phyloP scores from a whole-genome alignment of 176 grass and related monocot genomes.

The Eragrostis curvula region DNA sequence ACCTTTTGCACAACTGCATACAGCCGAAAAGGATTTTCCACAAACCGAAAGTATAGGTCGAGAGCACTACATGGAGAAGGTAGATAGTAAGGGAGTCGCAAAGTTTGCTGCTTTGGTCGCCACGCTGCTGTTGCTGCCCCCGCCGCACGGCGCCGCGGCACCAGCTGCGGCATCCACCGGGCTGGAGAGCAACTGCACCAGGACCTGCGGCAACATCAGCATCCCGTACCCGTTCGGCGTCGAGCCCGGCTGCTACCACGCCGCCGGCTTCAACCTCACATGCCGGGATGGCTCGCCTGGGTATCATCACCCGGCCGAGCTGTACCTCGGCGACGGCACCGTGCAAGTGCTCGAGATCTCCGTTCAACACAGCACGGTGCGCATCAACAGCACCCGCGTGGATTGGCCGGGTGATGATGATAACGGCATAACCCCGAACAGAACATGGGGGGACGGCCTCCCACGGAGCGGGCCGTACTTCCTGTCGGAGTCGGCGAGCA shows the following conservation, averaged over 20 bases:
- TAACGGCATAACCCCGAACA: not conserved
- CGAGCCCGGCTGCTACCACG: conserved; percentile 42
- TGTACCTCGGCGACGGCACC: conserved; percentile 51
- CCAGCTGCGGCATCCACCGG: not conserved
- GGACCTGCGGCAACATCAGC: conserved; percentile 44
- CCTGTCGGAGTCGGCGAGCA: not conserved
- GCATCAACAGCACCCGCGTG: conserved; percentile 29
- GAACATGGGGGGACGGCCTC: not conserved
- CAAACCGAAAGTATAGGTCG: no score
- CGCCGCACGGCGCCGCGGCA: not conserved
- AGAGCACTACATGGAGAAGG: no score
- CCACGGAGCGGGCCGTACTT: not conserved
- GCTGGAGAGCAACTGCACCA: not conserved
- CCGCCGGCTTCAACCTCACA: conserved; percentile 53
- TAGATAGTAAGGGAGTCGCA: no score
- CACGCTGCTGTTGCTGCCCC: not conserved
- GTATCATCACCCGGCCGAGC: conserved; percentile 38
- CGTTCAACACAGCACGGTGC: conserved; percentile 9
- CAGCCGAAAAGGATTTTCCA: no score
- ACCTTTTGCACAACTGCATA: no score
- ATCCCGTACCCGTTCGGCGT: conserved; percentile 68
- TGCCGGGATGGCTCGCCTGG: conserved; percentile 20
- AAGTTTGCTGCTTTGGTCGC: not conserved
- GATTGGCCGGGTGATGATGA: no score
- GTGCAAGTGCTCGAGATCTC: conserved; percentile 49